These are phyloP conservation scores for Fusarium tanahbumbuense DNA, from an alignment of 2,329 filamentous ascomycete genomes.

Conservation along the genomic window DNA sequence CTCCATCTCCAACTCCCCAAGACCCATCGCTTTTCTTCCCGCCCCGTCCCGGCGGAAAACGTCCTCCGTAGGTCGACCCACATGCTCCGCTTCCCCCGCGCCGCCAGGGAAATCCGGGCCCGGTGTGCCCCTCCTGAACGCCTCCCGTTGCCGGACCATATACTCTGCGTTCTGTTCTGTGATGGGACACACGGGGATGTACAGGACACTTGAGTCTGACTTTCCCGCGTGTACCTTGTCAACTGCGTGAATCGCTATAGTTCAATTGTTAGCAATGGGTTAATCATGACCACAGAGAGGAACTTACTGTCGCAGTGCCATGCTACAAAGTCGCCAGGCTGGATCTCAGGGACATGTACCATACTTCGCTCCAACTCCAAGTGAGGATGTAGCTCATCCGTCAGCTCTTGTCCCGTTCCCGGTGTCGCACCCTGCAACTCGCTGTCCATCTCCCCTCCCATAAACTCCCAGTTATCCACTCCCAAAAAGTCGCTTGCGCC, in stretches of 20 bases:
- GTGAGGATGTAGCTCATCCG: conserved; percentile 76
- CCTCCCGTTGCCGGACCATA: conserved; percentile 74
- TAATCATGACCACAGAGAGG: too few species aligned
- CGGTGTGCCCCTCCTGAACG: conserved; percentile 75
- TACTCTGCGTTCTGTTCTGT: conserved; percentile 81
- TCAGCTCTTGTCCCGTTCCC: conserved; percentile 79
- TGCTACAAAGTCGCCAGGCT: conserved; percentile 81
- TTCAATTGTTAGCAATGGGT: conserved; percentile 23
- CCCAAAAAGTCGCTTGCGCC: conserved; percentile 56
- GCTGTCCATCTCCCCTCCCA: conserved; percentile 61
- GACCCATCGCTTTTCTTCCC: conserved; percentile 59
- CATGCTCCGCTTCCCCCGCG: conserved; percentile 70
- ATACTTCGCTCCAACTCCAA: conserved; percentile 74
- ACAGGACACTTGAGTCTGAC: conserved; percentile 83
- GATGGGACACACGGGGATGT: conserved; percentile 87
- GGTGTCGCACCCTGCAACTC: conserved; percentile 77
- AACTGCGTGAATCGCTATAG: conserved; percentile 77
- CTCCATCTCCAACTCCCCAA: conserved; percentile 3
- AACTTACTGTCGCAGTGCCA: conserved; percentile 82
- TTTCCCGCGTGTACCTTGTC: conserved; percentile 80
- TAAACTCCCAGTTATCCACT: conserved; percentile 69
- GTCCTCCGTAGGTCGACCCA: conserved; percentile 58
- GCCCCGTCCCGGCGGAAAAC: conserved; percentile 47
- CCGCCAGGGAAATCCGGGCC: conserved; percentile 79
- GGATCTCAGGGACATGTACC: conserved; percentile 75